Conservation (phyloP, 2,329 filamentous ascomycete species). For the Thelonectria blattea region DNA sequence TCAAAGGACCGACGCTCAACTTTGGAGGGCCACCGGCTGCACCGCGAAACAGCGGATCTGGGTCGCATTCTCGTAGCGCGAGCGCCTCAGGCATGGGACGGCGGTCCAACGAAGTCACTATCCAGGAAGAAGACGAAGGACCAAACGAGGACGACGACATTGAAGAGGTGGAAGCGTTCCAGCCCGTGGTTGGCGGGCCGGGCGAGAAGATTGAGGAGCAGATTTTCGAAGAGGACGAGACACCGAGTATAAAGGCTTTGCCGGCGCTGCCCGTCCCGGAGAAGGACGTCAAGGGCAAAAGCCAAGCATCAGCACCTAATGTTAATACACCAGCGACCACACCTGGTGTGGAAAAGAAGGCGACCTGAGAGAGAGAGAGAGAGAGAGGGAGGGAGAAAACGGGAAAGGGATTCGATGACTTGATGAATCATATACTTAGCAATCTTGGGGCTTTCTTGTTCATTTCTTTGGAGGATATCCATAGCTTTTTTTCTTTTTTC, state of each 20-base stretch:
- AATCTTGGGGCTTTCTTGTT: constrained; percentile 14
- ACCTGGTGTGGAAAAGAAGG: constrained; percentile 22
- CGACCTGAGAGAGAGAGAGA: not conserved
- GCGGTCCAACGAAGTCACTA: constrained; percentile 76
- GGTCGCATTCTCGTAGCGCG: constrained; percentile 60
- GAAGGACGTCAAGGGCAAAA: constrained; percentile 16
- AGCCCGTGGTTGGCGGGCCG: constrained; percentile 53
- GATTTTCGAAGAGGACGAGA: constrained; percentile 51
- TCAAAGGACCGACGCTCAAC: constrained; percentile 78
- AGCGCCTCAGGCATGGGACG: constrained; percentile 70
- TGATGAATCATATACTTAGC: constrained; percentile 36
- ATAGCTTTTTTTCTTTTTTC: constrained; percentile 15
- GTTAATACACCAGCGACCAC: constrained; percentile 12
- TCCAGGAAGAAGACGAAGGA: constrained; percentile 69
- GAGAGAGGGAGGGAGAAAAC: not conserved
- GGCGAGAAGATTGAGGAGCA: constrained; percentile 55
- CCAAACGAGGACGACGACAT: constrained; percentile 51
- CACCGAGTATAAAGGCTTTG: constrained; percentile 25
- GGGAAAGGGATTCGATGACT: constrained; percentile 30
- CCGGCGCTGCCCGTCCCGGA: constrained; percentile 27
- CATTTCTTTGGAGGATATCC: constrained; percentile 9
- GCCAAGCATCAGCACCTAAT: constrained; percentile 8
- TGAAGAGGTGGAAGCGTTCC: constrained; percentile 66
- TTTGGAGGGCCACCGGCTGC: constrained; percentile 51
- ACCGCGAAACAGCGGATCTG: constrained; percentile 44